Base-by-base conservation (phyloP, 2,329 filamentous ascomycete genomes). In the Xylariaceae sp. region DNA sequence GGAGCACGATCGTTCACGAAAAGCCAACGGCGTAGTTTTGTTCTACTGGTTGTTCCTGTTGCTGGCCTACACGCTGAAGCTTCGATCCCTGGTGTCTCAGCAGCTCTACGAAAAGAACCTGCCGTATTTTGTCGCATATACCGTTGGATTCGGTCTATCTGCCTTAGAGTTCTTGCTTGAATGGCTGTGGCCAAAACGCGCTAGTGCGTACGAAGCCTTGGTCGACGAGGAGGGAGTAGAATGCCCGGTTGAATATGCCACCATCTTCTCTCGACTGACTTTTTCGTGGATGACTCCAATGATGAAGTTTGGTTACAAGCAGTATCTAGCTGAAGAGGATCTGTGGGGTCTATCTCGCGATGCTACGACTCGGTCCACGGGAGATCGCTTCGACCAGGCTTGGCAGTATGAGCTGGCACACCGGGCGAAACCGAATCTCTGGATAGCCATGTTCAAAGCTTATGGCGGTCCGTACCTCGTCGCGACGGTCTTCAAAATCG, bases 231-330 rank as follows among this genome's bases (percentile, higher is more conserved):
- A 73, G 9, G 73, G 73, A 8, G 72, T 82, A 47, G 83, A 87
- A 67, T 87, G 84, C 58, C 89, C 89, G 0, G 86, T 90, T 63
- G 92, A 97, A 75, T 96, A 96, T 73, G 92, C 94, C 10, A 92
- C 93, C 61, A 81, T 97, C 55, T 99, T 99, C 76, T 96, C 93
- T 3, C 85, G 90, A 54, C 81, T 99, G 51, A 96, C 93, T 0
- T 99, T 99, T 74, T 88, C 89, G 57, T 99, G 94, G 94, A 97
- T 99, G 93, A 97, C 94, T 0, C 92, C 94, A 0, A 78, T 99
- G 83, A 99, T 99, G 94, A 92, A 87, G 71, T 88, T 88, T 71
- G 94, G 94, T 1, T 97, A 99, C 78, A 90, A 88, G 70, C 85
- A 92, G 60, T 99, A 86, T 73, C 80, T 99, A 62, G 96, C 92